Conservation (phyloP, 331 rosid species). For the Malus hybrid region DNA sequence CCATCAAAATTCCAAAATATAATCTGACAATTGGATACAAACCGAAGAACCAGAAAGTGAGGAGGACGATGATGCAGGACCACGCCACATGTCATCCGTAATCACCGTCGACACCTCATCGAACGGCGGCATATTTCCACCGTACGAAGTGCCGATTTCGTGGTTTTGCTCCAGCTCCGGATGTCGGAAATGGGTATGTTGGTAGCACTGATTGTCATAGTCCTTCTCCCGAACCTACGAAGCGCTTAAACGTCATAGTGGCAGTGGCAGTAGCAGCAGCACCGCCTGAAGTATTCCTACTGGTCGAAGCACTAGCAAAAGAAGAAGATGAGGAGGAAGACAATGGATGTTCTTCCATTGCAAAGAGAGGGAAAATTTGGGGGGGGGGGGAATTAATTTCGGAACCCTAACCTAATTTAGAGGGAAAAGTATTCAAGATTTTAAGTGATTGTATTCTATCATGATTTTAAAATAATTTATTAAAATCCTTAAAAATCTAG, state of each 20-base stretch:
- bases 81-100: conserved; percentile 40
- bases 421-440: not conserved
- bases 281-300: not conserved
- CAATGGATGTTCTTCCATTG: conserved; percentile 39
- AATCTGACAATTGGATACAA: not conserved
- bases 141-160: not conserved
- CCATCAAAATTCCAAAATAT: not conserved
- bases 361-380: not conserved
- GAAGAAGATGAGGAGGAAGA: conserved; percentile 10
- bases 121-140: not conserved
- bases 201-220: conserved; percentile 2
- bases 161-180: not conserved
- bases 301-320: too few relatives aligned
- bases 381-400: not conserved
- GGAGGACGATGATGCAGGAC: conserved; percentile 48
- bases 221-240: conserved; percentile 27
- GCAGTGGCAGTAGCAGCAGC: not conserved
- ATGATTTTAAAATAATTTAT: too few relatives aligned
- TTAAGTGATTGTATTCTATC: too few relatives aligned
- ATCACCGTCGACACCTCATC: conserved; percentile 1
- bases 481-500: too few relatives aligned
- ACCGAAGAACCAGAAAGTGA: conserved; percentile 81
- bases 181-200: conserved; percentile 5
- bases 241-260: conserved; percentile 11
- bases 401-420: conserved; percentile 4